Conservation (phyloP, 805 yeast species). For the Saccharomycopsis oosterbeekiorum region DNA sequence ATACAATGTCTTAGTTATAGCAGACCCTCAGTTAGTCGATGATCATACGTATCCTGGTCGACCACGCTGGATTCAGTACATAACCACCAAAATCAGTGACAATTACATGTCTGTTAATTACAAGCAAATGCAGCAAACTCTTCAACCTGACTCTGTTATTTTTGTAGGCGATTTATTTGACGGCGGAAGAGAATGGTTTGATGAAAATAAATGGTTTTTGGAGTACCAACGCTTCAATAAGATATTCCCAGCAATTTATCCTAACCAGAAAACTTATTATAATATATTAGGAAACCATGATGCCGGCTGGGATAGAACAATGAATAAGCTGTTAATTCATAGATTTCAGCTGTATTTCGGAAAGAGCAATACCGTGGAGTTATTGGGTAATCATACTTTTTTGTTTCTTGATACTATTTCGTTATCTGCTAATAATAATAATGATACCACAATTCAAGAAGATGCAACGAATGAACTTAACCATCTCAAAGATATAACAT, state of each 20-base stretch:
- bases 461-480: slow-evolving; percentile 47
- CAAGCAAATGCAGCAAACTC: slow-evolving; percentile 40
- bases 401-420: slow-evolving; percentile 80
- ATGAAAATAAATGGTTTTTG: slow-evolving; percentile 48
- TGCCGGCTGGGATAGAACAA: slow-evolving; percentile 80
- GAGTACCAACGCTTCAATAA: slow-evolving; percentile 61
- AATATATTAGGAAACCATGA: slow-evolving; percentile 73
- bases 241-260: slow-evolving; percentile 47
- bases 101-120: slow-evolving; percentile 73
- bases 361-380: slow-evolving; percentile 35
- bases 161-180: slow-evolving; percentile 91
- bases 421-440: slow-evolving; percentile 47
- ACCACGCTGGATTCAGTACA: slow-evolving; percentile 36
- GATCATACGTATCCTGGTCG: slow-evolving; percentile 76
- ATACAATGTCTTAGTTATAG: slow-evolving; percentile 47
- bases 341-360: slow-evolving; percentile 74
- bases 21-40: slow-evolving; percentile 94
- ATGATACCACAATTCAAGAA: slow-evolving; percentile 29
- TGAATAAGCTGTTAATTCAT: slow-evolving; percentile 43
- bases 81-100: slow-evolving; percentile 61
- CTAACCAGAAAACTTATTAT: slow-evolving; percentile 33
- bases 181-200: slow-evolving; percentile 86
- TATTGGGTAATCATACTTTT: slow-evolving; percentile 60
- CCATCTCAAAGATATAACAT: slow-evolving; percentile 20
- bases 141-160: slow-evolving; percentile 67